Evolutionary conservation across 2,329 filamentous ascomycete genomes (phyloP).

Genomic region (Calonectria montana): DNA sequence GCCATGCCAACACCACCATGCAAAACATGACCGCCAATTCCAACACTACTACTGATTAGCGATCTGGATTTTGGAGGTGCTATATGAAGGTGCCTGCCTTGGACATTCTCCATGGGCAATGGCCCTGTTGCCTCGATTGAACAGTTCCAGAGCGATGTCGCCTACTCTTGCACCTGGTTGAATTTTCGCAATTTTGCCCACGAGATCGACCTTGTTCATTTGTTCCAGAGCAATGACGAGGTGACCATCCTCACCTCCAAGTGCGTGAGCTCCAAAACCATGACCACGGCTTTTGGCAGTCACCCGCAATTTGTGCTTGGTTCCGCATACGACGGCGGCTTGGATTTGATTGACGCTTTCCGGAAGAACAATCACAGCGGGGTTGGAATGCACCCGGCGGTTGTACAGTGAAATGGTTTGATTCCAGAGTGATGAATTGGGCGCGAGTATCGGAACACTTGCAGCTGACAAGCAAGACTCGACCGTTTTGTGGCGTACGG

Average conservation of each 20-base stretch:
- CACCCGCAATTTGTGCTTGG: slow-evolving; percentile 55
- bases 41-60: slow-evolving; percentile 37
- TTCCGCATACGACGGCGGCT: slow-evolving; percentile 58
- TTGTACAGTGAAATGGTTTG: slow-evolving; percentile 48
- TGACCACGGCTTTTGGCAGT: slow-evolving; percentile 65
- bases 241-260: slow-evolving; percentile 53
- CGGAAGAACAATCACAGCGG: slow-evolving; percentile 45
- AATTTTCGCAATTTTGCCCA: slow-evolving; percentile 26
- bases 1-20: slow-evolving; percentile 46
- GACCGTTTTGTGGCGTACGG: neutral
- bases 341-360: slow-evolving; percentile 53
- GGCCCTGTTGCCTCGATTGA: slow-evolving; percentile 51
- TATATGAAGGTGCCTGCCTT: slow-evolving; percentile 46
- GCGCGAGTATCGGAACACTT: slow-evolving; percentile 29
- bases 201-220: slow-evolving; percentile 48
- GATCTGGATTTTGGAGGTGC: accelerated
- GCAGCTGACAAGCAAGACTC: slow-evolving; percentile 37
- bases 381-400: slow-evolving; percentile 44
- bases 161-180: slow-evolving; percentile 63
- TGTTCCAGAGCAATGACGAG: slow-evolving; percentile 54
- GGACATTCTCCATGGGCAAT: slow-evolving; percentile 64
- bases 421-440: slow-evolving; percentile 43
- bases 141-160: slow-evolving; percentile 54
- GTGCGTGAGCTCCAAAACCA: slow-evolving; percentile 62
- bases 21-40: slow-evolving; percentile 41